Base-by-base conservation (phyloP, 257 asterid genomes). In the Solanum gracilifrons region DNA sequence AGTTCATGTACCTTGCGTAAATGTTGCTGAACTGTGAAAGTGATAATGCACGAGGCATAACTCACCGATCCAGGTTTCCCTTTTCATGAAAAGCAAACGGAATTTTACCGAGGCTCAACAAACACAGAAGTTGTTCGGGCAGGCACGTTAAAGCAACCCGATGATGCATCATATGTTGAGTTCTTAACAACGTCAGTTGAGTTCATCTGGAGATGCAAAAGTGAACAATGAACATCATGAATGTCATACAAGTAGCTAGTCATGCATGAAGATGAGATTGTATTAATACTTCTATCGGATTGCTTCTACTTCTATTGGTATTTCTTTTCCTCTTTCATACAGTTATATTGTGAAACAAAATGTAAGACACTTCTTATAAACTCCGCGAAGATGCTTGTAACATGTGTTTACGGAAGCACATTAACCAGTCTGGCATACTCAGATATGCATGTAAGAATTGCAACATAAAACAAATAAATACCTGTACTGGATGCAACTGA, bases 401-500 rank as follows among this genome's bases (percentile, higher is more conserved):
- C n/a, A 41, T 43, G 64, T 43, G 64, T 43, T 41, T 25, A 15
- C 0, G 25, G 84, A 43, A 79, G 23, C 9, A 43, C 3, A 43
- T 18, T 41, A 27, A 15, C 2, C 0, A 79, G 36, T 79, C 15
- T 25, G 18, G 37, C 84, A 43, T 27, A 79, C 9, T 43, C 39
- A 5, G 66, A 29, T 37, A 85, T 84, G 74, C 71, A 84, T 16
- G 51, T 27, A n/a, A 20, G 11, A 23, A 60, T n/a, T 64, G 36
- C 48, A 85, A 85, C 39, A 15, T 39, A 13, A 71, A 32, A 82
- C 18, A 71, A 32, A 86, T 27, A 18, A 76, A 21, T 89, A 97
- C 98, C 99, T 94, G 98, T 85, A 93, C 35, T 76, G 98, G 98
- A 88, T 97, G 99, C 92, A 97, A 86, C 46, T 93, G 92, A 76